Evolutionary conservation across 1,284 basidiomycete species (phyloP).

Genomic region (Cyathus olla): DNA sequence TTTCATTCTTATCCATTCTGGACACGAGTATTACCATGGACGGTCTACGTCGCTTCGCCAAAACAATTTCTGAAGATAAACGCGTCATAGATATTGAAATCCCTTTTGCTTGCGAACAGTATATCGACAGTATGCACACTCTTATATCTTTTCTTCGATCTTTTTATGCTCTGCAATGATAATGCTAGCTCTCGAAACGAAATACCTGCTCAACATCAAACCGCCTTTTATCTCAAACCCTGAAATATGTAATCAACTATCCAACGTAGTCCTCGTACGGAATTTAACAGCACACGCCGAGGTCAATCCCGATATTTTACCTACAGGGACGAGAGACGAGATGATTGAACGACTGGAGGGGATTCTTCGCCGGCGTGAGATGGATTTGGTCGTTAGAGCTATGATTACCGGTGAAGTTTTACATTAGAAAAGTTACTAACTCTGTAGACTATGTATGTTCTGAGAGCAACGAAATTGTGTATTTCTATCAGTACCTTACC

Average conservation of each 20-base stretch:
- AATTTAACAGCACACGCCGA: conserved; percentile 66
- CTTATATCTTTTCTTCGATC: neutral
- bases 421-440: too few species aligned
- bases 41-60: conserved; percentile 64
- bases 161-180: neutral
- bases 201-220: conserved; percentile 58
- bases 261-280: conserved; percentile 57
- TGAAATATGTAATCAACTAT: conserved; percentile 50
- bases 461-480: too few species aligned
- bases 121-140: conserved; percentile 60
- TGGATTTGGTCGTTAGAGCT: conserved; percentile 61
- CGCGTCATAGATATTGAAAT: conserved; percentile 61
- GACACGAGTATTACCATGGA: conserved; percentile 66
- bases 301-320: conserved; percentile 44
- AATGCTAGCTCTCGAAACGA: conserved; percentile 51
- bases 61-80: conserved; percentile 44
- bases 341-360: conserved; percentile 48
- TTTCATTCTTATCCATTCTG: conserved; percentile 61
- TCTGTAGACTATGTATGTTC: too few species aligned
- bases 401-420: conserved; percentile 39
- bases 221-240: conserved; percentile 64
- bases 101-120: conserved; percentile 61
- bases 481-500: too few species aligned
- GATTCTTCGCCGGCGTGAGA: conserved; percentile 53
- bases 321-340: conserved; percentile 50